Conservation (phyloP, 441 rosid genomes). For the Hura crepitans region DNA sequence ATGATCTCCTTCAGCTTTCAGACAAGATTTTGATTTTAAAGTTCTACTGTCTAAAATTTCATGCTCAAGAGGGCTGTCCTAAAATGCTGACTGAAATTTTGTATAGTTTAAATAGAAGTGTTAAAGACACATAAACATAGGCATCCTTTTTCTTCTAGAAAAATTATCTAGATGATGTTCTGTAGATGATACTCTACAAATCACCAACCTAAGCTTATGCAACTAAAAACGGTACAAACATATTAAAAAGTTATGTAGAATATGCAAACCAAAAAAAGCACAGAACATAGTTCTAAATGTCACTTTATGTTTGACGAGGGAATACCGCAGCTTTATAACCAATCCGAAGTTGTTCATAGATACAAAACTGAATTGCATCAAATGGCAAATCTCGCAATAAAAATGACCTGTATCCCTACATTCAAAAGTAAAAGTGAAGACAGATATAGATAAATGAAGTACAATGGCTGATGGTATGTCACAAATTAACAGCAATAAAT, state of each 20-base stretch:
- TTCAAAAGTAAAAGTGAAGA: slow-evolving; percentile 15
- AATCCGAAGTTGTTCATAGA: slow-evolving; percentile 88
- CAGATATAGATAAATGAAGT: slow-evolving; percentile 7
- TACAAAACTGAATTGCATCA: slow-evolving; percentile 95
- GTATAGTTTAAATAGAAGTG: too few species aligned
- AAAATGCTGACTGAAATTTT: too few species aligned
- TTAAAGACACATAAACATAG: too few species aligned
- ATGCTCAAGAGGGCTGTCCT: too few species aligned
- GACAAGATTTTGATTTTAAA: too few species aligned
- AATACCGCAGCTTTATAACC: slow-evolving; percentile 82
- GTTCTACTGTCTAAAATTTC: too few species aligned
- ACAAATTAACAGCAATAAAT: background rate
- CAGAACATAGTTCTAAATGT: background rate
- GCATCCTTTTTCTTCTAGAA: too few species aligned
- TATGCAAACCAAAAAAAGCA: background rate
- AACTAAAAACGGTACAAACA: background rate
- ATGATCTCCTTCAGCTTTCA: too few species aligned
- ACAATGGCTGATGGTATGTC: background rate
- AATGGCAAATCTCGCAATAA: slow-evolving; percentile 88
- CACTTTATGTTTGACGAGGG: slow-evolving; percentile 16
- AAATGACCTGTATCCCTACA: slow-evolving; percentile 88
- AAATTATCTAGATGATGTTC: background rate
- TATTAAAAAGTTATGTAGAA: background rate
- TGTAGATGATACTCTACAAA: too few species aligned
- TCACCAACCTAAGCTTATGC: too few species aligned